These are phyloP conservation scores for Rhizophora apiculata DNA, from an alignment of 345 rosid species.

Conservation along the genomic window DNA sequence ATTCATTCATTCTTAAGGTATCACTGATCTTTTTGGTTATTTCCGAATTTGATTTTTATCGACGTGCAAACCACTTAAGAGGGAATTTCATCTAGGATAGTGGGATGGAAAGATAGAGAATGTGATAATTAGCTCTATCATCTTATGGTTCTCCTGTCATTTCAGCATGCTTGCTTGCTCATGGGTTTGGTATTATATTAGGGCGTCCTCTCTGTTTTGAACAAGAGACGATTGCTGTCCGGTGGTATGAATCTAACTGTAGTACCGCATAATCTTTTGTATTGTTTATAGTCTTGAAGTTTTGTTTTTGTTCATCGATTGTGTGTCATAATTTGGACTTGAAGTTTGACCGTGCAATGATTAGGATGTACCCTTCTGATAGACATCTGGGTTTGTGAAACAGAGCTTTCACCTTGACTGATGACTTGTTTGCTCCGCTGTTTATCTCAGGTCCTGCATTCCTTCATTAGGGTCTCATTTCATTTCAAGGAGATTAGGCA, in stretches of 20 bases:
- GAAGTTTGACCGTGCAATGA: not conserved
- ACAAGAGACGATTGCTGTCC: not conserved
- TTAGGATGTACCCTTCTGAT: not conserved
- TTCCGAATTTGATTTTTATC: not conserved
- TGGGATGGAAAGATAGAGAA: no score
- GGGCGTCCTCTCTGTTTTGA: not conserved
- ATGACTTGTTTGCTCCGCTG: not conserved
- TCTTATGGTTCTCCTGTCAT: not conserved
- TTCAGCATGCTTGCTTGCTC: not conserved
- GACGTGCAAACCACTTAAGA: no score
- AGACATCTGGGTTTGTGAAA: no score
- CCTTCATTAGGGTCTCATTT: constrained; percentile 11
- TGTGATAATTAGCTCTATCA: no score
- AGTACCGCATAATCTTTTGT: not conserved
- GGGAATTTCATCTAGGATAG: no score
- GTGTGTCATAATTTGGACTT: not conserved
- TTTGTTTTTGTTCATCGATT: not conserved
- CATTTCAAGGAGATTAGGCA: constrained; percentile 15
- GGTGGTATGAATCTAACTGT: not conserved
- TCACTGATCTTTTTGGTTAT: not conserved
- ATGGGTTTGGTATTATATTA: not conserved
- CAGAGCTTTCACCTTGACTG: not conserved
- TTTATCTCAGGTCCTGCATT: constrained; percentile 17
- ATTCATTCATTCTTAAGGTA: not conserved
- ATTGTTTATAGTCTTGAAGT: not conserved